Evolutionary conservation across 257 asterid genomes (phyloP).

Genomic region (Penstemon eatonii): DNA sequence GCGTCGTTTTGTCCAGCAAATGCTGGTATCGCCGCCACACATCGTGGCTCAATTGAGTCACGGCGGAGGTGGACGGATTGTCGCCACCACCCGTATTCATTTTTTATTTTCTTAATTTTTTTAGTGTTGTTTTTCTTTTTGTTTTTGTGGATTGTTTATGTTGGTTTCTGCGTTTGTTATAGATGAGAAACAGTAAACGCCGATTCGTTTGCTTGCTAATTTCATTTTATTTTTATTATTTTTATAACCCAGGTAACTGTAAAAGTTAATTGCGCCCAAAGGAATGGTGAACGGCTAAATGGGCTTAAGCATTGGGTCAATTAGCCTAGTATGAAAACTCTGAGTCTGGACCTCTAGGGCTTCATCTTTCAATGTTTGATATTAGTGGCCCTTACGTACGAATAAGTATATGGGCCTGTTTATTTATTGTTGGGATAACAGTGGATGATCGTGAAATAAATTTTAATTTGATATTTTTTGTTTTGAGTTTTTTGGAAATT

Average conservation of each 20-base stretch:
- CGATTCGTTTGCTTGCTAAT: constrained; percentile 13
- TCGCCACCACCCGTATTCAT: constrained; percentile 78
- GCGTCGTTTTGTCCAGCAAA: constrained; percentile 84
- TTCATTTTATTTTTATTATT: too few species aligned
- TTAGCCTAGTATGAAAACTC: neutral
- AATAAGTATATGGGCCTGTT: too few species aligned
- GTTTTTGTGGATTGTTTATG: neutral
- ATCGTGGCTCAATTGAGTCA: constrained; percentile 50
- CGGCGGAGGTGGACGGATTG: constrained; percentile 44
- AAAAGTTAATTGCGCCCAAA: constrained; percentile 12
- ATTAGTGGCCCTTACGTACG: too few species aligned
- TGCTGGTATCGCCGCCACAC: constrained; percentile 81
- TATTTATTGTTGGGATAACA: too few species aligned
- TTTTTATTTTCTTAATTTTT: constrained; percentile 1
- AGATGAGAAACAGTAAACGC: constrained; percentile 24
- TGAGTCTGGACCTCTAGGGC: neutral
- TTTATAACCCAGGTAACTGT: too few species aligned
- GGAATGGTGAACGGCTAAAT: neutral
- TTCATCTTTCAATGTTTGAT: too few species aligned
- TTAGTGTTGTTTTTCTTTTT: neutral
- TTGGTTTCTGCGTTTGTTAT: neutral
- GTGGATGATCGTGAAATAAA: too few species aligned
- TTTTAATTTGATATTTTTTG: too few species aligned
- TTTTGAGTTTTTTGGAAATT: too few species aligned
- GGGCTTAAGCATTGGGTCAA: neutral